Base-by-base conservation (phyloP, 768 basidiomycete species). In the Trametes villosa region DNA sequence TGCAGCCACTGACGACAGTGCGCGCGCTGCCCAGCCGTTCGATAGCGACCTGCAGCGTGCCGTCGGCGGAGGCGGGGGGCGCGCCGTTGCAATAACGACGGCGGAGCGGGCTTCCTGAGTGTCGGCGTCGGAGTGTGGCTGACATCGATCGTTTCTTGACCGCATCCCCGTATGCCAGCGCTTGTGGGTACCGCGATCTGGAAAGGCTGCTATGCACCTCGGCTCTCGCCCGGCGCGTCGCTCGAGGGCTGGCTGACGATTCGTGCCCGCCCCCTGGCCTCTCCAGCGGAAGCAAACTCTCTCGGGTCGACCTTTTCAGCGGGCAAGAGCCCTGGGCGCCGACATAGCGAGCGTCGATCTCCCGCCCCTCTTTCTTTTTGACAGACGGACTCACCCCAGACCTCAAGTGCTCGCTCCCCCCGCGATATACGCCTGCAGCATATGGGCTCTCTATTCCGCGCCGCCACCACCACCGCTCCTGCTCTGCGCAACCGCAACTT, bases 231-330 rank as follows among this genome's bases (percentile, higher is more conserved):
- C 58, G 49, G 55, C 60, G 49, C 59, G 56, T 54, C 44, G 45
- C 49, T 57, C 53, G 33, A 62, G 62, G 62, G 62, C 66, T 57
- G 64, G 62, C 64, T 57, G 64, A 67, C 64, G 67, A 63, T 64
- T 67, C 65, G 68, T 64, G 65, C 66, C 64, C 63, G 63, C 62
- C 66, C 54, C 62, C 59, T 47, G 55, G 61, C 53, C 53, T 50
- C 60, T 59, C 57, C 54, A 67, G 70, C 74, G 74, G 74, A 72
- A 72, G 71, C 74, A 75, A 75, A 74, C 70, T 68, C 72, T 71
- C 69, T 62, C 64, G 65, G 67, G 55, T 59, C 62, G 65, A 58
- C 67, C 65, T 65, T 56, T 67, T 64, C 65, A 63, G 58, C 45
- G 51, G 48, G 26, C 17, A 13, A 57, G 53, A 44, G 56, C 45